A percentile compares a stretch with the other conserved stretches of the same genome.
Evolutionary conservation across 2,329 filamentous ascomycete species (phyloP).

Genomic region (Sporothrix curviconia): DNA sequence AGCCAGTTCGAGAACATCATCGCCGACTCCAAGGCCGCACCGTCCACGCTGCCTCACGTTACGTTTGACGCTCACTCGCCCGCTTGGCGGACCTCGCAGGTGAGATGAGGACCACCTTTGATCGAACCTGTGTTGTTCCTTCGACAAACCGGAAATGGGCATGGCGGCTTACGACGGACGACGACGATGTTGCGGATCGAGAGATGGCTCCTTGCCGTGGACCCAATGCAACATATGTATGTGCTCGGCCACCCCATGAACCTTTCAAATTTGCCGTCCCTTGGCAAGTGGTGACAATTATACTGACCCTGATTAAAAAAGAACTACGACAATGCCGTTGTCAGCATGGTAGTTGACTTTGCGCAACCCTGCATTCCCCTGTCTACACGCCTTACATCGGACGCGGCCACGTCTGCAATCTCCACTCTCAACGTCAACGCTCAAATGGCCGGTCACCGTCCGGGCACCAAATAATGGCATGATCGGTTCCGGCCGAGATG

Average conservation of each 20-base stretch:
- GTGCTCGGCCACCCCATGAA: too few relatives aligned
- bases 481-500: conserved; percentile 10
- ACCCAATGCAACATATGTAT: conserved; percentile 11
- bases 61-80: conserved; percentile 13
- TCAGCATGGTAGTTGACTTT: conserved; percentile 11
- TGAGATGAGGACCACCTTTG: neutral
- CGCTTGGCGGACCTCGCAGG: conserved; percentile 14
- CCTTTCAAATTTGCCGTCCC: neutral
- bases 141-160: conserved; percentile 18
- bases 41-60: neutral
- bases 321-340: conserved; percentile 19
- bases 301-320: neutral
- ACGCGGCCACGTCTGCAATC: conserved; percentile 8
- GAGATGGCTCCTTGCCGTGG: conserved; percentile 13
- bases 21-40: neutral
- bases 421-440: conserved; percentile 11
- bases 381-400: neutral
- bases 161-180: conserved; percentile 8
- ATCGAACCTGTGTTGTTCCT: conserved; percentile 16
- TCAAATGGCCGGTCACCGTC: conserved; percentile 16
- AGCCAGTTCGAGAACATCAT: conserved; percentile 12
- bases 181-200: conserved; percentile 1
- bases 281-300: too few relatives aligned
- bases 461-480: neutral
- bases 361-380: conserved; percentile 7